A percentile compares a stretch with the other conserved stretches of the same genome.
These are phyloP conservation scores for Penicillium palitans DNA, from an alignment of 2,329 filamentous ascomycete genomes.

Conservation along the genomic window DNA sequence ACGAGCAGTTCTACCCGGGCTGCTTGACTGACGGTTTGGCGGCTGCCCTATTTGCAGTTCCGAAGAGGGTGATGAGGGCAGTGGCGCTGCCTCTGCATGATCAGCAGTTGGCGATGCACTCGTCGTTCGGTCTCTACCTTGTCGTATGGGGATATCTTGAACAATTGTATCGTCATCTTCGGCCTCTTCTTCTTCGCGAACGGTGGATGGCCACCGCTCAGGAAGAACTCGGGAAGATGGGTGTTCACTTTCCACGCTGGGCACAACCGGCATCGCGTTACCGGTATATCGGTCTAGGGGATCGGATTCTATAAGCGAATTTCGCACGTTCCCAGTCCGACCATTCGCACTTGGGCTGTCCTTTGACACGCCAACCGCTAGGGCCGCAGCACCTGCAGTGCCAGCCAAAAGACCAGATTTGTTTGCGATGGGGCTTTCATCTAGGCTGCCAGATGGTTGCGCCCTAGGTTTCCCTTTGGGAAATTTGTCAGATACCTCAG, in stretches of 20 bases:
- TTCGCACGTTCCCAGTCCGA: slow-evolving; percentile 9
- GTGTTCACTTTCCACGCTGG: slow-evolving; percentile 6
- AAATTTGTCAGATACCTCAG: slow-evolving; percentile 29
- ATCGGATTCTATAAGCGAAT: neutral
- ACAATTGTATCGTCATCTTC: neutral
- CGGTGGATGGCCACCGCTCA: slow-evolving; percentile 15
- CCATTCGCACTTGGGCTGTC: slow-evolving; percentile 10
- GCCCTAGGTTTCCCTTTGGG: slow-evolving; percentile 27
- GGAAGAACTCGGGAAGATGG: slow-evolving; percentile 16
- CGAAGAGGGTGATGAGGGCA: slow-evolving; percentile 18
- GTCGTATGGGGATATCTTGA: neutral
- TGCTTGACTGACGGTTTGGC: slow-evolving; percentile 38
- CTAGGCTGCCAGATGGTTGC: slow-evolving; percentile 25
- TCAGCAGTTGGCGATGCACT: slow-evolving; percentile 15
- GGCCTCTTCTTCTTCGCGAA: slow-evolving; percentile 16
- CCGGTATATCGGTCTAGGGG: slow-evolving; percentile 1
- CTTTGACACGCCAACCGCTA: slow-evolving; percentile 26
- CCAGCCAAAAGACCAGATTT: slow-evolving; percentile 29
- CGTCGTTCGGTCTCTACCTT: slow-evolving; percentile 3
- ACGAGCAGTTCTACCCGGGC: slow-evolving; percentile 57
- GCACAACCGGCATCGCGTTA: neutral
- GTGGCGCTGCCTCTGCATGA: slow-evolving; percentile 20
- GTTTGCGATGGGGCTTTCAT: slow-evolving; percentile 29
- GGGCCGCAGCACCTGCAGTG: slow-evolving; percentile 35
- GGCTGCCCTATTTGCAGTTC: slow-evolving; percentile 16